These are phyloP conservation scores for Lasiodiplodia sp. DNA, from an alignment of 2,329 filamentous ascomycete genomes.

Conservation along the genomic window DNA sequence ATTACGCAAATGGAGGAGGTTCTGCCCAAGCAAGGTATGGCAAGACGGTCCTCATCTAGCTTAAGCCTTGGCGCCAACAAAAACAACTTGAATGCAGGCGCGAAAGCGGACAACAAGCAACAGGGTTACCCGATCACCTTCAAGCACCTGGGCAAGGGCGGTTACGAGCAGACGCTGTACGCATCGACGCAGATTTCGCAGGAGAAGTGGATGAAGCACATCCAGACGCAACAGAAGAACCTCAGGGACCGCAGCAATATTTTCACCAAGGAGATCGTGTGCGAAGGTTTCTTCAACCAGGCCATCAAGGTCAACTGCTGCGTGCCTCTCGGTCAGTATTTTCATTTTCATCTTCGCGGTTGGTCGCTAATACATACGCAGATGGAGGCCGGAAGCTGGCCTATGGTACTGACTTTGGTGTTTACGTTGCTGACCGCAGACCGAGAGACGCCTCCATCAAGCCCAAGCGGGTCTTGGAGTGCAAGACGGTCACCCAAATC, in stretches of 20 bases:
- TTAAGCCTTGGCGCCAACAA: constrained; percentile 68
- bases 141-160: constrained; percentile 91
- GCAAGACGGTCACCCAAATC: constrained; percentile 87
- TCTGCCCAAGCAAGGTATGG: constrained; percentile 77
- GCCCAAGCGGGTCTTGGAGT: constrained; percentile 85
- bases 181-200: constrained; percentile 84
- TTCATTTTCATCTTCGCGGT: not conserved
- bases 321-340: constrained; percentile 79
- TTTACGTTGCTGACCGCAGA: constrained; percentile 91
- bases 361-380: constrained; percentile 43
- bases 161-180: constrained; percentile 90
- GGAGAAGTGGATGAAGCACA: constrained; percentile 97
- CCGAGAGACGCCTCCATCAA: constrained; percentile 77
- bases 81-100: constrained; percentile 47
- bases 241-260: constrained; percentile 78
- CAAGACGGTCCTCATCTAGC: constrained; percentile 89
- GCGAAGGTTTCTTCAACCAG: constrained; percentile 89
- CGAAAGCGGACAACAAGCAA: constrained; percentile 58
- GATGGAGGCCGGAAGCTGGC: constrained; percentile 95
- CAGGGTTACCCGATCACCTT: constrained; percentile 96
- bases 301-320: constrained; percentile 93
- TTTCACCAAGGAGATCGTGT: constrained; percentile 72
- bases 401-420: constrained; percentile 91
- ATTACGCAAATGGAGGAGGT: constrained; percentile 98
- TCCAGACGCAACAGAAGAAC: constrained; percentile 87